Base-by-base conservation (phyloP, 176 grass and related monocot genomes). In the Lolium multiflorum region DNA sequence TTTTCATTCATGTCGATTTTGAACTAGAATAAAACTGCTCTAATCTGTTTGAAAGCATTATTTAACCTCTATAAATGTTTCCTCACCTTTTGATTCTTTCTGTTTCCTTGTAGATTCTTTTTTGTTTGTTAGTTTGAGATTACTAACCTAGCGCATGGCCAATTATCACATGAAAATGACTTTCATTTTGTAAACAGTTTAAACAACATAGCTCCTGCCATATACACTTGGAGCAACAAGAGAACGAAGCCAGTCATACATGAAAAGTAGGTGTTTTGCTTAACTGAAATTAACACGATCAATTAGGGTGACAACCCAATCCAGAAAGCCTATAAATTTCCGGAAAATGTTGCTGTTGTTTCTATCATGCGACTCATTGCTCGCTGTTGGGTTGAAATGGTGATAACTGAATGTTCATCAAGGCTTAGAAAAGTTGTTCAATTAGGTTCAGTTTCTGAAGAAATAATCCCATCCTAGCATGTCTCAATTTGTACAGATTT, bases 201-300 rank as follows among this genome's bases (percentile, higher is more conserved):
- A 47, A 15, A 48, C n/a, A 74, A 26, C 46, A 48, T n/a, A 48
- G 43, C 70, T 73, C n/a, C 9, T n/a, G 37, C 67, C 39, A 41
- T 72, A 72, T 43, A 51, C 46, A 74, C 47, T 51, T 74, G 17
- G 39, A 70, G 37, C 37, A 5, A 43, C 38, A 0, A 48, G 13
- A 66, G 22, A 48, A 21, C 4, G 24, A 73, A n/a, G 43, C 41
- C 43, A 22, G 2, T 13, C 20, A 15, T 24, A 73, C 43, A 24
- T 22, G 7, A 25, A 25, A 14, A 24, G 41, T 48, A 13, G 41
- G 39, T 39, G 2, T 24, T 72, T 47, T 72, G 20, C 41, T 21
- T 24, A 24, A 48, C 11, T 72, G 70, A 72, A 72, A 22, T 47
- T 72, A 72, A 71, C n/a, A 72, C 6, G 14, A 66, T 66, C 63